These are phyloP conservation scores for Fraxinus anomala DNA, from an alignment of 257 asterid species.

Conservation along the genomic window DNA sequence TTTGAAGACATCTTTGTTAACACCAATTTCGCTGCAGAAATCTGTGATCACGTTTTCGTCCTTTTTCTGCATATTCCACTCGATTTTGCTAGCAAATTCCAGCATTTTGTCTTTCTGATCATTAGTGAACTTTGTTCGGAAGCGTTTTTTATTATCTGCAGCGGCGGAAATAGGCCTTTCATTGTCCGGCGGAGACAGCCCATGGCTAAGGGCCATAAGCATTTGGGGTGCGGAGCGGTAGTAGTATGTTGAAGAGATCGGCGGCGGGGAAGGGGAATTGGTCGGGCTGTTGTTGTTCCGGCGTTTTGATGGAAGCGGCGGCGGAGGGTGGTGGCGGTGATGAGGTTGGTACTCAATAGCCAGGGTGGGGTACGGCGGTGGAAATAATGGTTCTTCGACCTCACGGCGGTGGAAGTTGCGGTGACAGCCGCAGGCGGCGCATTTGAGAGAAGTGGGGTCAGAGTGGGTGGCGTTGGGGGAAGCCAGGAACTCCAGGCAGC, in stretches of 20 bases:
- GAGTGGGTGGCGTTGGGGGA: conserved; percentile 33
- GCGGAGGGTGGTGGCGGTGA: conserved; percentile 21
- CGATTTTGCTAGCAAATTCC: conserved; percentile 33
- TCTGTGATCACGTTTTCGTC: conserved; percentile 34
- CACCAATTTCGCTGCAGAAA: conserved; percentile 35
- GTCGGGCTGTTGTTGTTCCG: conserved; percentile 33
- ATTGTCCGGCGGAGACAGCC: conserved; percentile 25
- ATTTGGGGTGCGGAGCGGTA: conserved; percentile 61
- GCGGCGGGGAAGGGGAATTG: conserved; percentile 50
- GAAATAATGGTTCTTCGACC: conserved; percentile 31
- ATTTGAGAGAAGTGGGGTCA: conserved; percentile 43
- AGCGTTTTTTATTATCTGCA: conserved; percentile 19
- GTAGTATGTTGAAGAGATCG: conserved; percentile 51
- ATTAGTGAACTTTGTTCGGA: conserved; percentile 36
- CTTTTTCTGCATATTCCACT: conserved; percentile 40
- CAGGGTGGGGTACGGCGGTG: conserved; percentile 18
- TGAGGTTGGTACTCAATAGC: conserved; percentile 22
- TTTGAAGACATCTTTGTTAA: conserved; percentile 33
- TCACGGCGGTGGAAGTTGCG: conserved; percentile 71
- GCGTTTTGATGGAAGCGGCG: not conserved
- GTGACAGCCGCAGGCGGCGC: conserved; percentile 68
- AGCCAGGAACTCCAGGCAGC: conserved; percentile 64
- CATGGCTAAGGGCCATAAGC: conserved; percentile 51
- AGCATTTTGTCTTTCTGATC: conserved; percentile 41
- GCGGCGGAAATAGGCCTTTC: not conserved